Evolutionary conservation across 768 basidiomycete species (phyloP).

Genomic region (Collybiopsis confluens): DNA sequence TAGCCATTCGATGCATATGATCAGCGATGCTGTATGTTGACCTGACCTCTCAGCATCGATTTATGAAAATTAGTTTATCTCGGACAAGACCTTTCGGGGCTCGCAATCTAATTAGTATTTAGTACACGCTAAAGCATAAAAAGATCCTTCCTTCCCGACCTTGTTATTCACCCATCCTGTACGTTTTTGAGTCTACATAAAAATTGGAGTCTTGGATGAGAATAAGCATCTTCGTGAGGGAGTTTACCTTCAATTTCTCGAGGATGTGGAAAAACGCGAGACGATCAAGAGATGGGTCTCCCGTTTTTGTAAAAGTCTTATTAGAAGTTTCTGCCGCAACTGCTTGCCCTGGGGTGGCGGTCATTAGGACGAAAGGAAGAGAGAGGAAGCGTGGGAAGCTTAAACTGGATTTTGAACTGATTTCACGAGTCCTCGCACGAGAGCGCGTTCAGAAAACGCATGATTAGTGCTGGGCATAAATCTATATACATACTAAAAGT

Average conservation of each 20-base stretch:
- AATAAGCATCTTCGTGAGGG: not conserved
- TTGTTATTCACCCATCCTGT: slow-evolving; percentile 92
- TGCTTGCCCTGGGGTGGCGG: not conserved
- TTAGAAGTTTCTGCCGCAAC: not conserved
- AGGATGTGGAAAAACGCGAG: slow-evolving; percentile 90
- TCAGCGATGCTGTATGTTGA: slow-evolving; percentile 93
- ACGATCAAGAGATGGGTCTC: slow-evolving; percentile 57
- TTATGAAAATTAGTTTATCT: no score
- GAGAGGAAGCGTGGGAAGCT: not conserved
- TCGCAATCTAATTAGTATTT: no score
- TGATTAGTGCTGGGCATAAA: no score
- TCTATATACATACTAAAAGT: no score
- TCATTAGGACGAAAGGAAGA: not conserved
- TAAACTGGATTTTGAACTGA: no score
- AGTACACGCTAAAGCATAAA: no score
- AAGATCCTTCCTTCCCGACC: slow-evolving; percentile 32
- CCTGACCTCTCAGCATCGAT: no score
- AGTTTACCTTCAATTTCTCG: slow-evolving; percentile 76
- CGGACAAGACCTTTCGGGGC: slow-evolving; percentile 90
- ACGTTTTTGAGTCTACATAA: slow-evolving; percentile 79
- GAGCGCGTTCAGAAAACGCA: no score
- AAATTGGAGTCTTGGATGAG: not conserved
- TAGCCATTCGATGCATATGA: slow-evolving; percentile 96
- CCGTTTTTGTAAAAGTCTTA: slow-evolving; percentile 38
- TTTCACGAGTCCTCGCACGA: no score